A percentile compares a stretch with the other conserved stretches of the same genome.
These are phyloP conservation scores for Actinomortierella ambigua DNA, from an alignment of 371 early-diverging fungal genomes.

Conservation along the genomic window DNA sequence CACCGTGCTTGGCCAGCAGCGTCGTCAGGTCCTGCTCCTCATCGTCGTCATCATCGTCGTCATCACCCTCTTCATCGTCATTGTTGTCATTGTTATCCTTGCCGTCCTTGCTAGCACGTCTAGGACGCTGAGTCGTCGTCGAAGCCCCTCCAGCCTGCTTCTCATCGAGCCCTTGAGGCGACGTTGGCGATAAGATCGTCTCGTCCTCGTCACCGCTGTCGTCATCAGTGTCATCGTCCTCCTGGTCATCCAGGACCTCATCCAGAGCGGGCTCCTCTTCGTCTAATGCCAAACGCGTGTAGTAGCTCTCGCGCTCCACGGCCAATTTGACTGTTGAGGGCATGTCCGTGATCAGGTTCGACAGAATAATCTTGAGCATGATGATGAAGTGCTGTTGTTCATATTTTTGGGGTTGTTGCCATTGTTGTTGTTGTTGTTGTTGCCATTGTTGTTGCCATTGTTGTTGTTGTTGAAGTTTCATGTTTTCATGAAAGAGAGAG, in stretches of 20 bases:
- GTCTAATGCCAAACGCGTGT: constrained; percentile 36
- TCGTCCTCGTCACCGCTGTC: constrained; percentile 33
- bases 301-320: constrained; percentile 52
- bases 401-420: too few relatives aligned
- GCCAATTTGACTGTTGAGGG: constrained; percentile 50
- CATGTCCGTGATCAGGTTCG: constrained; percentile 50
- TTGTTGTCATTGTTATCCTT: neutral
- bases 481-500: neutral
- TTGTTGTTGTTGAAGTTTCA: neutral
- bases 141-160: neutral
- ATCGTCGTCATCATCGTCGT: constrained; percentile 11
- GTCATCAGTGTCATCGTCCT: constrained; percentile 15
- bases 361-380: constrained; percentile 45
- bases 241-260: constrained; percentile 38
- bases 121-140: too few relatives aligned
- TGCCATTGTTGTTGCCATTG: too few relatives aligned
- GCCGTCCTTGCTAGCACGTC: too few relatives aligned
- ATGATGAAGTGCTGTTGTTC: constrained; percentile 47
- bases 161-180: constrained; percentile 2
- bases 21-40: constrained; percentile 24
- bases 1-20: constrained; percentile 41
- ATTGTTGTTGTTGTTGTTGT: too few relatives aligned
- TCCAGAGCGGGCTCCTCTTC: constrained; percentile 46
- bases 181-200: constrained; percentile 1
- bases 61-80: neutral